Base-by-base conservation (phyloP, 768 basidiomycete species). In the Cystofilobasidium macerans region DNA sequence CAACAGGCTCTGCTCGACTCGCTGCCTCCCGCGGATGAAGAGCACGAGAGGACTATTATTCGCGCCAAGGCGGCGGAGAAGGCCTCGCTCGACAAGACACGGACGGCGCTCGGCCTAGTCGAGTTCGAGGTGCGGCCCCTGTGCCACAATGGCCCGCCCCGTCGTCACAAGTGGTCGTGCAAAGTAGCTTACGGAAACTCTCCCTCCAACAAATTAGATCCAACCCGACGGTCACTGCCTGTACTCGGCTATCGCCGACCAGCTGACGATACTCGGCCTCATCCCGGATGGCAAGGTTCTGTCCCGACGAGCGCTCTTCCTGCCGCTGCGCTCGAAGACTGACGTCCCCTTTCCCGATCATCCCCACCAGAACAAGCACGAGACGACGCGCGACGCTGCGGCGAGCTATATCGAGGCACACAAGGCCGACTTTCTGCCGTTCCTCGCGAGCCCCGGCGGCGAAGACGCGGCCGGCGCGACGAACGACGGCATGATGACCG, bases 201-300 rank as follows among this genome's bases (percentile, higher is more conserved):
- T 13, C 53, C 24, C 43, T n/a, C 11, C 40, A 35, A 1, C 26
- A n/a, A n/a, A n/a, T n/a, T 24, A 95, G 91, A 86, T 97, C 71
- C 85, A 85, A 67, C 90, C 94, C 22, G 94, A 98, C 71, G 94
- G 94, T 0, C 93, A 98, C 71, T 98, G 94, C 78, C 84, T 98
- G 35, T 99, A 87, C 78, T 87, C 90, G 56, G 89, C 94, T 13
- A 79, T 98, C 30, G 94, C 89, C 30, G 91, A 98, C 76, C 94
- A 99, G 74, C 83, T 95, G 36, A 79, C 79, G 53, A 71, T 87
- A n/a, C 82, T 92, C 32, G 82, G 83, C 42, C 75, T 91, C 57
- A 68, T 92, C 35, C 80, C 85, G 12, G 70, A 81, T 1, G 71
- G 70, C n/a, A 63, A 71, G 64, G 75, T 68, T 33, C 20, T 71